These are phyloP conservation scores for Avena insularis DNA, from an alignment of 176 grass and related monocot species.

Conservation along the genomic window DNA sequence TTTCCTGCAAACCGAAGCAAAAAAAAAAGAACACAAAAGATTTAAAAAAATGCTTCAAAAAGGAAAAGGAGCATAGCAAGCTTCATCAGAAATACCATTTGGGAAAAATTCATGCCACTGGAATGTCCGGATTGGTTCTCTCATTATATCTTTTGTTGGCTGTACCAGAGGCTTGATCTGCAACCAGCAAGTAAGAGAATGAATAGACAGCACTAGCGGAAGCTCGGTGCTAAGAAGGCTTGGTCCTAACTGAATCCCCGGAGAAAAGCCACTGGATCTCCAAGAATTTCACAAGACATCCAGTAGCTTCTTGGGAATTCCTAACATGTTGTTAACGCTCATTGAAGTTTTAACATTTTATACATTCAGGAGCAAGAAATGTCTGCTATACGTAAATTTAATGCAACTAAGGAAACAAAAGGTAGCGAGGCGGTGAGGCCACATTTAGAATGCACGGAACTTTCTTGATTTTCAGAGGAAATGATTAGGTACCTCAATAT, in stretches of 20 bases:
- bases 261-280: neutral
- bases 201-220: slow-evolving; percentile 9
- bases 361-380: slow-evolving; percentile 30
- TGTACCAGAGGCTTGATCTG: slow-evolving; percentile 95
- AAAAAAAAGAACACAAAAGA: slow-evolving; percentile 47
- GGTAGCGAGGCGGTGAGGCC: neutral
- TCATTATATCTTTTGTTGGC: slow-evolving; percentile 97
- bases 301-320: slow-evolving; percentile 6
- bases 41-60: slow-evolving; percentile 17
- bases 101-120: slow-evolving; percentile 99
- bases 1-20: slow-evolving; percentile 63
- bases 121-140: slow-evolving; percentile 62
- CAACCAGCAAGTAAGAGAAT: slow-evolving; percentile 34
- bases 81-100: slow-evolving; percentile 60
- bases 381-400: neutral
- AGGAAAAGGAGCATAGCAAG: slow-evolving; percentile 19
- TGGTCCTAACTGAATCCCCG: slow-evolving; percentile 27
- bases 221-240: slow-evolving; percentile 4
- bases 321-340: slow-evolving; percentile 3
- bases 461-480: slow-evolving; percentile 1
- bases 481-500: slow-evolving; percentile 78
- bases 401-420: slow-evolving; percentile 24
- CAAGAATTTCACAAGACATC: neutral
- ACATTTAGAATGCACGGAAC: neutral
- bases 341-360: slow-evolving; percentile 2